Base-by-base conservation (phyloP, 164 flowering plant genomes). In the Chimonanthus salicifolius region DNA sequence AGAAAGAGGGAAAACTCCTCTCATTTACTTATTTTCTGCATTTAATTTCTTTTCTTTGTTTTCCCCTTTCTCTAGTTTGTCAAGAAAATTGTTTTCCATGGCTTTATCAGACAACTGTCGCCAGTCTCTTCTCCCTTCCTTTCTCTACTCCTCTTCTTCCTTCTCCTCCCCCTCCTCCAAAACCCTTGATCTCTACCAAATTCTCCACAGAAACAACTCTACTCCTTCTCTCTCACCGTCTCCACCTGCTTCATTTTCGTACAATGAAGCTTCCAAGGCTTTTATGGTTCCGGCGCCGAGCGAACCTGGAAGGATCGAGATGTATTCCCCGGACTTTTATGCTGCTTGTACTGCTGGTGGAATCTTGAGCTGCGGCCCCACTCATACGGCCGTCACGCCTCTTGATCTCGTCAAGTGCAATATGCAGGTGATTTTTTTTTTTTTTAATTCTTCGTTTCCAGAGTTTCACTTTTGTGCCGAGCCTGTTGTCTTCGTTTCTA, bases 361-460 rank as follows among this genome's bases (percentile, higher is more conserved):
- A 10, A 85, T 87, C 43, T 77, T 89, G 64, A 82, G 97, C 82
- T 89, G 94, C 75, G 97, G 98, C 65, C 90, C 87, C 45, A 91
- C 97, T 76, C 98, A 94, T 80, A 89, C 69, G 90, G 78, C 91
- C 69, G 94, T 94, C 82, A 94, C 97, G 78, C 98, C 98, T 69
- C 88, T 94, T 20, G 98, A 94, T 78, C 92, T 91, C 58, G 96
- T 93, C 82, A 93, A 93, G 74, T 93, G 98, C 75, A 92, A 92
- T 74, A 92, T 92, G 98, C 96, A 92, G 98, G 98, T 90, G 4
- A 33, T 33, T 33, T 33, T 33, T 33, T 33, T 33, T 33, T 33
- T 33, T 33, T 33, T 33, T 33, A 33, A 33, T 33, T 33, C 33
- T 33, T 49, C 51, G 51, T 5, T 49, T 9, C 51, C 51, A 49